A percentile compares a stretch with the other conserved stretches of the same genome.
Evolutionary conservation across 495 filamentous ascomycete species (phyloP).

Genomic region (Daldinia childiae): DNA sequence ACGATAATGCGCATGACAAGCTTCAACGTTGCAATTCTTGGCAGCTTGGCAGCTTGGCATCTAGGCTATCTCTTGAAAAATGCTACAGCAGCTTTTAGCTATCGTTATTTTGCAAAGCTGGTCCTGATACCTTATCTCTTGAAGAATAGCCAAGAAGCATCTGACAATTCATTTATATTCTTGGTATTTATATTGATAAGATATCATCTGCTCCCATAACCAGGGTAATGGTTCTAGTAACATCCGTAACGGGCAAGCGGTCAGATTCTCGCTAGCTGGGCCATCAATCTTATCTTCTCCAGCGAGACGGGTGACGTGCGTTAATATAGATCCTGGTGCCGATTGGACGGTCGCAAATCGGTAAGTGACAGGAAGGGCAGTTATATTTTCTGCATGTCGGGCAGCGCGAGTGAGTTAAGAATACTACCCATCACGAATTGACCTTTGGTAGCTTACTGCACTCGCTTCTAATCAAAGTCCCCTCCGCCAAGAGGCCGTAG

Average conservation of each 20-base stretch:
- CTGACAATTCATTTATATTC: not conserved
- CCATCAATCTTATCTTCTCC: slow-evolving; percentile 32
- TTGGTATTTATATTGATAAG: not conserved
- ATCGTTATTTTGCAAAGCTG: not conserved
- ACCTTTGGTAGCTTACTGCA: slow-evolving; percentile 1
- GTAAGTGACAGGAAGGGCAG: slow-evolving; percentile 32
- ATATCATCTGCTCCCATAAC: not conserved
- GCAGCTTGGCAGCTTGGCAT: slow-evolving; percentile 13
- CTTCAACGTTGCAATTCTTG: slow-evolving; percentile 7
- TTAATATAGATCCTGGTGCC: slow-evolving; percentile 20
- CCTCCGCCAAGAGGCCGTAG: slow-evolving; percentile 36
- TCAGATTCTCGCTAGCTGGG: slow-evolving; percentile 12
- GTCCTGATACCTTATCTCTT: not conserved
- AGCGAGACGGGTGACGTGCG: slow-evolving; percentile 26
- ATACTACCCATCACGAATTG: not conserved
- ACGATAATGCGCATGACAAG: not conserved
- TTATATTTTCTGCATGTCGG: slow-evolving; percentile 9
- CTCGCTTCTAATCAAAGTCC: slow-evolving; percentile 24
- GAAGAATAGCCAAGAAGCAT: not conserved
- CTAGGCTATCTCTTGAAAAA: not conserved
- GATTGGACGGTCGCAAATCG: slow-evolving; percentile 28
- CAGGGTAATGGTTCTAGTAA: slow-evolving; percentile 26
- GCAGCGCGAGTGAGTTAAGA: not conserved
- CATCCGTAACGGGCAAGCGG: slow-evolving; percentile 33
- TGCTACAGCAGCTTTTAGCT: not conserved